Evolutionary conservation across 1,139 yeast species (phyloP).

Genomic region (Blastobotrys serpentis): DNA sequence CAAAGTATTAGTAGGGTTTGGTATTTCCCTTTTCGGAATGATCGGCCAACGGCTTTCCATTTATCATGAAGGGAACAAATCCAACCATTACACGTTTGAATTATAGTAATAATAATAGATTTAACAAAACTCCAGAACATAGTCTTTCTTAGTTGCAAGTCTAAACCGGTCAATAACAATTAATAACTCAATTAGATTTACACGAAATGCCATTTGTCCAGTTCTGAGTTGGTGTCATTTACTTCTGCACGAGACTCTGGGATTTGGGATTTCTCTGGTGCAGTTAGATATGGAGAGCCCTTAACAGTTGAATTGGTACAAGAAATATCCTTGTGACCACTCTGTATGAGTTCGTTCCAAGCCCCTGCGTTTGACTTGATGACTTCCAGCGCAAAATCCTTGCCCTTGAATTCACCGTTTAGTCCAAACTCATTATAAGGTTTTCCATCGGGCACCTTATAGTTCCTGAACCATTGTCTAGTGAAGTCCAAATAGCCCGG

Average conservation of each 20-base stretch:
- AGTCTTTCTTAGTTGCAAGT: no score
- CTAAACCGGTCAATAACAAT: no score
- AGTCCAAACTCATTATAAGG: conserved; percentile 85
- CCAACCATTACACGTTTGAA: no score
- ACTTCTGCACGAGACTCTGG: not conserved
- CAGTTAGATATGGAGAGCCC: conserved; percentile 10
- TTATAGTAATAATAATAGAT: no score
- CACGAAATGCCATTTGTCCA: conserved; percentile 1
- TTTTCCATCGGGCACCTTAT: conserved; percentile 89
- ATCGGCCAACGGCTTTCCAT: no score
- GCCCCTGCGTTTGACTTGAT: conserved; percentile 69
- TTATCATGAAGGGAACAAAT: no score
- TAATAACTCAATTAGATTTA: not conserved
- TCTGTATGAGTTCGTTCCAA: conserved; percentile 64
- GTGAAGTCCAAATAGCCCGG: conserved; percentile 84
- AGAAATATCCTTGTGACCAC: conserved; percentile 29
- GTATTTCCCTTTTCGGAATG: no score
- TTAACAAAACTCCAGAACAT: no score
- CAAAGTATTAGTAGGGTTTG: no score
- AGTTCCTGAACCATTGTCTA: conserved; percentile 87
- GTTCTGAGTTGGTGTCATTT: not conserved
- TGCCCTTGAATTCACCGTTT: conserved; percentile 75
- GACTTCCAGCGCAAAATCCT: conserved; percentile 67
- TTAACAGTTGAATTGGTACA: conserved; percentile 16
- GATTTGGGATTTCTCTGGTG: not conserved